These are phyloP conservation scores for Epichloe brachyelytri DNA, from an alignment of 2,329 filamentous ascomycete genomes.

Conservation along the genomic window DNA sequence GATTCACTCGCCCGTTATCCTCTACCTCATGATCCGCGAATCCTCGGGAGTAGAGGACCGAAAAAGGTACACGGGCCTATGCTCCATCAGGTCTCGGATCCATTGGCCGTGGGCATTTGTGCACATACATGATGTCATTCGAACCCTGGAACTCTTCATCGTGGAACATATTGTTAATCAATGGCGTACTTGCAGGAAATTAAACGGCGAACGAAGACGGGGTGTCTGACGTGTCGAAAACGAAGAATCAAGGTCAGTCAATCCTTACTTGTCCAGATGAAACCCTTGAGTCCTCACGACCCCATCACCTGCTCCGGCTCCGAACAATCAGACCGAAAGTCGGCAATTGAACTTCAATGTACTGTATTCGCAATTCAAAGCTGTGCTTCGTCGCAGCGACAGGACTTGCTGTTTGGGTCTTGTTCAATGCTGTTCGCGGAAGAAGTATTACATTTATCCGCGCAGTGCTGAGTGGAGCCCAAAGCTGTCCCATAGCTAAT, in stretches of 20 bases:
- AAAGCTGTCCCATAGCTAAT: background rate
- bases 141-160: background rate
- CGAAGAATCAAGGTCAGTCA: constrained; percentile 46
- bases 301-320: too few species aligned
- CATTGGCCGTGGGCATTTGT: too few species aligned
- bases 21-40: constrained; percentile 35
- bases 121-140: background rate
- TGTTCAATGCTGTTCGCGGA: background rate
- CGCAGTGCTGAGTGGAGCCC: background rate
- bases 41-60: constrained; percentile 35
- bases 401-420: too few species aligned
- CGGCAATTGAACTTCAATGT: too few species aligned
- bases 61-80: constrained; percentile 38
- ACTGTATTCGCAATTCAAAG: too few species aligned
- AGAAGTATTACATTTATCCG: constrained; percentile 3
- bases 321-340: too few species aligned
- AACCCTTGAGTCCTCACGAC: too few species aligned
- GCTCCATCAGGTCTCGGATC: too few species aligned
- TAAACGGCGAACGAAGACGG: constrained; percentile 49
- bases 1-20: constrained; percentile 33
- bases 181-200: constrained; percentile 36
- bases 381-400: too few species aligned
- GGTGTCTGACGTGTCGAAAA: constrained; percentile 49
- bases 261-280: constrained; percentile 8
- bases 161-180: constrained; percentile 1